Percentiles rank a stretch among this genome's conserved stretches.
Conservation (phyloP, 306 rosid genomes). For the Boehmeria nivea region DNA sequence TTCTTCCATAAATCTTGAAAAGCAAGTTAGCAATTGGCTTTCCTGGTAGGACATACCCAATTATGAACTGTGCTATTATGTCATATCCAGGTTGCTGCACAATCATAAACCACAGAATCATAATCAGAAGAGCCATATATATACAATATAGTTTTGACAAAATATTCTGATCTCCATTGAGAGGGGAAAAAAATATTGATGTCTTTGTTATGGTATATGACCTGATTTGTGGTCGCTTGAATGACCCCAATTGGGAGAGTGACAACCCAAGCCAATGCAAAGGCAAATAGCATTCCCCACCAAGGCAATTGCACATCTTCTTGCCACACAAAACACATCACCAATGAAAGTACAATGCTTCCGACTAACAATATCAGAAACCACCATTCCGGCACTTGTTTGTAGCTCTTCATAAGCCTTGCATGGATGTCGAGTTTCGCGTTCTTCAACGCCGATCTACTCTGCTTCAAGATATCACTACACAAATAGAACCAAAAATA, state of each 20-base stretch:
- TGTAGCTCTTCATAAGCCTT: slow-evolving; percentile 76
- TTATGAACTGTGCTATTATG: slow-evolving; percentile 91
- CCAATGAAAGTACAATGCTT: slow-evolving; percentile 57
- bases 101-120: slow-evolving; percentile 8
- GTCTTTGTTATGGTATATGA: too few relatives aligned
- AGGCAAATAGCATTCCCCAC: slow-evolving; percentile 98
- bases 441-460: slow-evolving; percentile 63
- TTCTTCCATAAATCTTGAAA: slow-evolving; percentile 92
- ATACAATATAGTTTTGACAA: not conserved
- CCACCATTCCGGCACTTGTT: slow-evolving; percentile 98
- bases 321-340: slow-evolving; percentile 80
- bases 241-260: slow-evolving; percentile 97
- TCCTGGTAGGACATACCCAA: slow-evolving; percentile 91
- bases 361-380: slow-evolving; percentile 57
- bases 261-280: slow-evolving; percentile 73
- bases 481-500: not conserved
- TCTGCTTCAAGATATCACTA: slow-evolving; percentile 81
- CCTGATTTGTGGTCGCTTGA: slow-evolving; percentile 99
- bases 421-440: slow-evolving; percentile 74
- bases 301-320: slow-evolving; percentile 76
- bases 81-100: slow-evolving; percentile 99
- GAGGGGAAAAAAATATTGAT: not conserved
- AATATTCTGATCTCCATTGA: too few relatives aligned
- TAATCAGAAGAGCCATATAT: slow-evolving; percentile 3
- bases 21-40: slow-evolving; percentile 94